Evolutionary conservation across 768 basidiomycete species (phyloP).

Genomic region (Panaeolus cyanescens): DNA sequence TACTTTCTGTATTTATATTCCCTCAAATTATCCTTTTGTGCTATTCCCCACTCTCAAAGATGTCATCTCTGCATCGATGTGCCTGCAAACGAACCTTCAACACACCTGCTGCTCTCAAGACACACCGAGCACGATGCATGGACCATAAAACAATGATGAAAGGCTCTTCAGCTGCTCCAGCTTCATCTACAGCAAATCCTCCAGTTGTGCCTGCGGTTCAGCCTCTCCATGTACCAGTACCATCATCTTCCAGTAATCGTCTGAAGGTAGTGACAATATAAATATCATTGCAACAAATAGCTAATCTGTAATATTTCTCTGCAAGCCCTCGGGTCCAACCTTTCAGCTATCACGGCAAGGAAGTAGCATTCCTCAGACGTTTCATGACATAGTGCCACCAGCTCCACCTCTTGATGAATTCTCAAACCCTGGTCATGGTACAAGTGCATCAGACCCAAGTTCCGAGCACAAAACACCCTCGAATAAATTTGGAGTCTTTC

Average conservation of each 20-base stretch:
- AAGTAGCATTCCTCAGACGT: no score
- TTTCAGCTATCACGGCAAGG: no score
- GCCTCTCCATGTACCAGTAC: slow-evolving; percentile 11
- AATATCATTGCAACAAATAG: no score
- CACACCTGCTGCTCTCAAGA: neutral
- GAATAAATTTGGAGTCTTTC: neutral
- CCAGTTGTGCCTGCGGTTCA: slow-evolving; percentile 16
- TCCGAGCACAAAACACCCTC: neutral
- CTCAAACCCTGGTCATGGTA: neutral
- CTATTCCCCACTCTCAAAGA: no score
- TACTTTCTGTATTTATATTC: no score
- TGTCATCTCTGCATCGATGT: no score
- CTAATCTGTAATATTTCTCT: no score
- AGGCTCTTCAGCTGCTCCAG: no score
- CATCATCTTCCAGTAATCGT: slow-evolving; percentile 8
- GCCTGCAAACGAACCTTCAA: neutral
- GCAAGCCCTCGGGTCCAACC: no score
- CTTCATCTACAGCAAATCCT: no score
- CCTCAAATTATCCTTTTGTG: no score
- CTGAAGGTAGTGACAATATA: no score
- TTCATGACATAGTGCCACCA: neutral
- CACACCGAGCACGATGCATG: neutral
- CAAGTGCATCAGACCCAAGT: slow-evolving; percentile 6
- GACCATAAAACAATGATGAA: neutral
- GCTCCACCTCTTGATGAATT: neutral